phyloP scores from a whole-genome alignment of 2,329 filamentous ascomycete genomes.

The Fusarium mangiferae region DNA sequence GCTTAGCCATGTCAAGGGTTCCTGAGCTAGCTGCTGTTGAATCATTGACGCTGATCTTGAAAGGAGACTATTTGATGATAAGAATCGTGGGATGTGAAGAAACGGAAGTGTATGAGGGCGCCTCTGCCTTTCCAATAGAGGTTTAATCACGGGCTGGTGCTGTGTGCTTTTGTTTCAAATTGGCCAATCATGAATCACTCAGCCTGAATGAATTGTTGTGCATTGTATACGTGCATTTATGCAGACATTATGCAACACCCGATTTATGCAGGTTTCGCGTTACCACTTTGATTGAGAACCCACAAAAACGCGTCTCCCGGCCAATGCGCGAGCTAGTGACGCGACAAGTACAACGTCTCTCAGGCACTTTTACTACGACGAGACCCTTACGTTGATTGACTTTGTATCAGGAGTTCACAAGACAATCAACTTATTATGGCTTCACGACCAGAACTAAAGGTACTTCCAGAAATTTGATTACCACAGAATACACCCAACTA shows the following conservation, averaged over 20 bases:
- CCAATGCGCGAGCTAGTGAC: slow-evolving; percentile 34
- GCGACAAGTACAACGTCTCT: slow-evolving; percentile 36
- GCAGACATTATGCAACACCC: rapidly evolving
- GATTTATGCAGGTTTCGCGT: slow-evolving; percentile 35
- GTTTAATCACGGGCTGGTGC: background rate
- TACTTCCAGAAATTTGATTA: slow-evolving; percentile 43
- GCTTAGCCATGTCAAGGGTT: background rate
- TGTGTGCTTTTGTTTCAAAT: background rate
- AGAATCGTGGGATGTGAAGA: background rate
- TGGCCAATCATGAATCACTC: background rate
- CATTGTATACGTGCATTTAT: background rate
- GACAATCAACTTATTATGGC: slow-evolving; percentile 63
- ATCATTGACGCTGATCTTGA: background rate
- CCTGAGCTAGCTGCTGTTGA: background rate
- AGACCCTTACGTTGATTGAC: slow-evolving; percentile 6
- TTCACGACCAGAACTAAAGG: slow-evolving; percentile 78
- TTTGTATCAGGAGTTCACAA: slow-evolving; percentile 10
- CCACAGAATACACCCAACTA: background rate
- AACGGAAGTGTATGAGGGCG: background rate
- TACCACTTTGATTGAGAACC: slow-evolving; percentile 40
- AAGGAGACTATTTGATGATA: background rate
- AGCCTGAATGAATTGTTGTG: background rate
- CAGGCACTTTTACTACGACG: slow-evolving; percentile 6
- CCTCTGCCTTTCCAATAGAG: background rate
- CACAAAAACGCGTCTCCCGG: slow-evolving; percentile 45